Evolutionary conservation across 2,329 filamentous ascomycete species (phyloP).

Genomic region (Diatrype stigma): DNA sequence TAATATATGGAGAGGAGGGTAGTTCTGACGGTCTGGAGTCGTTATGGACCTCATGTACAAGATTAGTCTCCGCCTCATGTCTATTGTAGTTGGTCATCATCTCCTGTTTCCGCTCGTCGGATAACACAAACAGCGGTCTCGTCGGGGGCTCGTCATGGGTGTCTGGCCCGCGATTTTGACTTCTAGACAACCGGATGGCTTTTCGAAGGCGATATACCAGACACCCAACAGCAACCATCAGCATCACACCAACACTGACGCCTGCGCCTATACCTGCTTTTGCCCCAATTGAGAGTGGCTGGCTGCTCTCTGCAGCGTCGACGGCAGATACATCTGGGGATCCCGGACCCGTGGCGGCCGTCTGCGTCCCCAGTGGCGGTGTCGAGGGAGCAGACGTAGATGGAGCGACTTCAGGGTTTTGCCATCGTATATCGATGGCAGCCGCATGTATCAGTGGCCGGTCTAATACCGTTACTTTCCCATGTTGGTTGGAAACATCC

Average conservation of each 20-base stretch:
- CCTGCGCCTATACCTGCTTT: slow-evolving; percentile 1
- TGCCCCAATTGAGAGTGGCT: neutral
- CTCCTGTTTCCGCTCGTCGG: neutral
- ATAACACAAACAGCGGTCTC: neutral
- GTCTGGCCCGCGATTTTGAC: neutral
- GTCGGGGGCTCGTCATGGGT: too few relatives aligned
- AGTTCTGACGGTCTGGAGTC: neutral
- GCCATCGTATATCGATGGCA: slow-evolving; percentile 6
- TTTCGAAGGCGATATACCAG: neutral
- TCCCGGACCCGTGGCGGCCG: neutral
- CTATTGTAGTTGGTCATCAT: neutral
- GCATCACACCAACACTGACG: neutral
- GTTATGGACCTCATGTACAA: neutral
- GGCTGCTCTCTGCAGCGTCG: neutral
- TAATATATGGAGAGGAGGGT: neutral
- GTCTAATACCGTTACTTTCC: slow-evolving; percentile 2
- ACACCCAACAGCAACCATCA: neutral
- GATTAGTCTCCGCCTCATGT: neutral
- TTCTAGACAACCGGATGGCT: too few relatives aligned
- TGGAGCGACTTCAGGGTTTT: neutral
- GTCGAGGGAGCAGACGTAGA: neutral
- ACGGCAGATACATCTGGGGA: neutral
- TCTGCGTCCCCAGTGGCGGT: neutral
- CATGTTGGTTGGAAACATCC: slow-evolving; percentile 4
- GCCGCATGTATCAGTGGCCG: slow-evolving; percentile 5